Evolutionary conservation across 1,284 basidiomycete species (phyloP).

Genomic region (Baeospora myosura): DNA sequence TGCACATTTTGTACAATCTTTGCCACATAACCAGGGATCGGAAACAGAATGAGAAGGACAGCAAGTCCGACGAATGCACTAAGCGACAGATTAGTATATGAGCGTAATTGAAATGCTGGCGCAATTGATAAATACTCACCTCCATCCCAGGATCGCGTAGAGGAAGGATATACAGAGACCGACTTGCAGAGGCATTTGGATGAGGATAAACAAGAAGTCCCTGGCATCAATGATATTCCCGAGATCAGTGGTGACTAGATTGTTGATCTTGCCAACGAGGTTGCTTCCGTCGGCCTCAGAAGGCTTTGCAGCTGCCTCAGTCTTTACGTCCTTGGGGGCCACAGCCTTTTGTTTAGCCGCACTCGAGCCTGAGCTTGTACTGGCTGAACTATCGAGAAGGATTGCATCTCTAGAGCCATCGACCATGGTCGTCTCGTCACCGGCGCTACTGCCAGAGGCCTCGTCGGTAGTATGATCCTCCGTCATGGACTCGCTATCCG

Average conservation of each 20-base stretch:
- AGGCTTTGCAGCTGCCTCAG: neutral
- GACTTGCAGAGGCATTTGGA: slow-evolving; percentile 20
- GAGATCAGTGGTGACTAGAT: slow-evolving; percentile 22
- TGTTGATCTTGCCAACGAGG: slow-evolving; percentile 36
- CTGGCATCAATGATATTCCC: slow-evolving; percentile 16
- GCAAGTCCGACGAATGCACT: slow-evolving; percentile 47
- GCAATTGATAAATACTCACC: slow-evolving; percentile 12
- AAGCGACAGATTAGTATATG: neutral
- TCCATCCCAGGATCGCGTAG: slow-evolving; percentile 42
- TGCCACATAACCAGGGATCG: slow-evolving; percentile 35
- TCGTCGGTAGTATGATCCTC: slow-evolving; percentile 5
- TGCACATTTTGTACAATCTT: slow-evolving; percentile 16
- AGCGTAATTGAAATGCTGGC: neutral
- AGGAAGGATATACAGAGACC: slow-evolving; percentile 35
- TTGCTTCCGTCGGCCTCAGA: slow-evolving; percentile 13
- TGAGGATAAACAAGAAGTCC: slow-evolving; percentile 15
- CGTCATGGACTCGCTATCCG: too few species aligned
- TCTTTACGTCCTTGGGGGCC: slow-evolving; percentile 12
- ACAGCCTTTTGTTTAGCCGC: slow-evolving; percentile 11
- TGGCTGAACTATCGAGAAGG: neutral
- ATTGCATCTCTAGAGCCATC: neutral
- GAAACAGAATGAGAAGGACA: slow-evolving; percentile 41
- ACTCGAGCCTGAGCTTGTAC: neutral
- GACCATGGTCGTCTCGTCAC: slow-evolving; percentile 1
- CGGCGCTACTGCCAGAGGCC: slow-evolving; percentile 2